Conservation (phyloP, 345 rosid genomes). For the Psidium guajava region DNA sequence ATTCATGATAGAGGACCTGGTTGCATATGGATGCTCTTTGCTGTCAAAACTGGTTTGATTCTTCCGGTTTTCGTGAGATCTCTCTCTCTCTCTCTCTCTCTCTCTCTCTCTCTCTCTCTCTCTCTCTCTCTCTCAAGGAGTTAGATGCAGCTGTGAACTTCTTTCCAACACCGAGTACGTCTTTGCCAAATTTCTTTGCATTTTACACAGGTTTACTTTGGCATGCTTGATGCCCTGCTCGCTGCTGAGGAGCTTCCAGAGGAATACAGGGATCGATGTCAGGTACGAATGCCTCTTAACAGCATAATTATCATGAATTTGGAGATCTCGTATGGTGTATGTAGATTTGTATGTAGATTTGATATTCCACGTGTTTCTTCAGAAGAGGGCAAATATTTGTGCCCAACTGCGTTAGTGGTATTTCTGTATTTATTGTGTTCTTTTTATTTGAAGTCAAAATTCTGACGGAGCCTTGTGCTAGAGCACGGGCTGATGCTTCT, state of each 20-base stretch:
- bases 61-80: not conserved
- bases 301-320: not conserved
- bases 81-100: not conserved
- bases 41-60: not conserved
- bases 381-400: not conserved
- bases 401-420: not conserved
- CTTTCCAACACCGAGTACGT: not conserved
- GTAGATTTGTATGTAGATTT: not conserved
- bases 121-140: not conserved
- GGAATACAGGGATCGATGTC: constrained; percentile 67
- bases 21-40: not conserved
- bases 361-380: not conserved
- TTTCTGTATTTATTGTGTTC: not conserved
- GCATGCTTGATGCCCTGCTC: constrained; percentile 87
- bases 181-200: not conserved
- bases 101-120: not conserved
- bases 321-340: not conserved
- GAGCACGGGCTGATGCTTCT: not conserved
- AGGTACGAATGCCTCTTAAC: constrained; percentile 26
- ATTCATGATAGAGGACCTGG: not conserved
- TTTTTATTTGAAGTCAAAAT: no score
- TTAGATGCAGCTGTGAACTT: not conserved
- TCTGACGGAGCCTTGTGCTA: no score
- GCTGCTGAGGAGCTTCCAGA: constrained; percentile 89
- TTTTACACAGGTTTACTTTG: constrained; percentile 65